Percentiles rank a stretch among this genome's conserved stretches.
These are phyloP conservation scores for Aegilops bicornis DNA, from an alignment of 176 grass and related monocot genomes.

Conservation along the genomic window DNA sequence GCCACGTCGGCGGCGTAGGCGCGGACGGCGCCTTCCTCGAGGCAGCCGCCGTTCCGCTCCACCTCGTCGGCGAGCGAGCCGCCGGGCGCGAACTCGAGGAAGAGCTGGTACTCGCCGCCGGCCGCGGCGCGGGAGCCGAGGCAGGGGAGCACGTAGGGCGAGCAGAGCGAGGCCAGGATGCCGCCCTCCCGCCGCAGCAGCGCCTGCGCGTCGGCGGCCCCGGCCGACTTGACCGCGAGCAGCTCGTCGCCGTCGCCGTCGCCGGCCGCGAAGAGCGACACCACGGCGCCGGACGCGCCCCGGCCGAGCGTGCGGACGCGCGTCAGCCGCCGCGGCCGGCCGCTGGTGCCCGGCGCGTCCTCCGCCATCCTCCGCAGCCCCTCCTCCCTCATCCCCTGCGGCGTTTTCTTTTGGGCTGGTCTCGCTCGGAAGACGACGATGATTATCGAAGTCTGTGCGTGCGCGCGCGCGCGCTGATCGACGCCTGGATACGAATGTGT, in stretches of 20 bases:
- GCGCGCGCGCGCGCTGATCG: background rate
- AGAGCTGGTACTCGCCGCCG: slow-evolving; percentile 32
- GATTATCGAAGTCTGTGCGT: background rate
- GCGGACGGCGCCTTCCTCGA: slow-evolving; percentile 44
- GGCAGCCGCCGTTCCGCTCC: slow-evolving; percentile 32
- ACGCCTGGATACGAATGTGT: background rate
- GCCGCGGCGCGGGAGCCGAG: slow-evolving; percentile 33
- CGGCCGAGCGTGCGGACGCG: slow-evolving; percentile 54
- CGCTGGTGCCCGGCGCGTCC: background rate
- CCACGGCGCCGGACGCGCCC: slow-evolving; percentile 53
- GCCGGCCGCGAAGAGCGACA: slow-evolving; percentile 45
- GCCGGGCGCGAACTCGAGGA: slow-evolving; percentile 78
- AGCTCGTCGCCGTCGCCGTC: slow-evolving; percentile 25
- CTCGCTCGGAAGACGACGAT: background rate
- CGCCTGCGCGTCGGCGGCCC: slow-evolving; percentile 10
- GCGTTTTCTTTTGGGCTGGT: background rate
- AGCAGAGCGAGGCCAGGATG: slow-evolving; percentile 61
- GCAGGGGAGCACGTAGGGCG: slow-evolving; percentile 68
- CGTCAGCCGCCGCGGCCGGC: slow-evolving; percentile 24
- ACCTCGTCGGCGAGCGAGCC: slow-evolving; percentile 74
- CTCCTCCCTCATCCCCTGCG: no score
- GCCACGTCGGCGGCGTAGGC: slow-evolving; percentile 53
- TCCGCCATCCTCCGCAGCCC: background rate
- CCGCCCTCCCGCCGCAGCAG: slow-evolving; percentile 54
- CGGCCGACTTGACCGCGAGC: slow-evolving; percentile 72